phyloP scores from a whole-genome alignment of 225 moss, liverwort and hornwort species.

The Bryoerythrophyllum caledonicum region DNA sequence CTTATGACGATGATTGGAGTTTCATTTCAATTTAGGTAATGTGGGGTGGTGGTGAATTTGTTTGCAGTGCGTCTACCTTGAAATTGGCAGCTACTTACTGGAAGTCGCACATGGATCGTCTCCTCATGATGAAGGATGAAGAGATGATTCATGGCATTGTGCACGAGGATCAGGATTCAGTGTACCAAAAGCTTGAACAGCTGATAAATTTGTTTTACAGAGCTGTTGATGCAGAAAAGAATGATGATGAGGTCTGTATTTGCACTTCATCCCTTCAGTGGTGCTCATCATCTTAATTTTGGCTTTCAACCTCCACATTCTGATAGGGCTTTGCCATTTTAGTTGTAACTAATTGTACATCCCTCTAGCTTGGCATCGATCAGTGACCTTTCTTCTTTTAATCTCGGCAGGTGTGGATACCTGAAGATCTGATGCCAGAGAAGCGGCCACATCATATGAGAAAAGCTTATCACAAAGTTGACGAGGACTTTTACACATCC shows the following conservation, averaged over 20 bases:
- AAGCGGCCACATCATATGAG: conserved; percentile 18
- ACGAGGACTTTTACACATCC: conserved; percentile 12
- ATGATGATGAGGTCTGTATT: conserved; percentile 41
- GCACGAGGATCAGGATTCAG: conserved; percentile 20
- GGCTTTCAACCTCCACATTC: not conserved
- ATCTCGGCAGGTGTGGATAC: conserved; percentile 10
- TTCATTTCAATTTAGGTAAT: not conserved
- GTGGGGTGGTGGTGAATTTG: not conserved
- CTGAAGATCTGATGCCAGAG: conserved; percentile 4
- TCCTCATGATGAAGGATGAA: conserved; percentile 27
- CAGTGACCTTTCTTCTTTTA: conserved; percentile 1
- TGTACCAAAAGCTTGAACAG: conserved; percentile 16
- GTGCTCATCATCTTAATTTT: not conserved
- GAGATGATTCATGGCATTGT: conserved; percentile 10
- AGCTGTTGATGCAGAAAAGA: conserved; percentile 48
- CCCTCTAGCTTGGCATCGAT: not conserved
- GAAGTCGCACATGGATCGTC: conserved; percentile 37
- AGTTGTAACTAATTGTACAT: not conserved
- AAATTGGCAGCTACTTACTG: conserved; percentile 32
- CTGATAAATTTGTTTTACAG: conserved; percentile 40
- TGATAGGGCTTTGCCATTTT: not conserved
- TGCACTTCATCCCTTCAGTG: not conserved
- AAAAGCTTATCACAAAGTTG: not conserved
- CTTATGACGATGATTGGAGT: not conserved
- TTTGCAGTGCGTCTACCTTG: conserved; percentile 11